Conservation (phyloP, 2,329 filamentous ascomycete species). For the Neonectria neomacrospora region DNA sequence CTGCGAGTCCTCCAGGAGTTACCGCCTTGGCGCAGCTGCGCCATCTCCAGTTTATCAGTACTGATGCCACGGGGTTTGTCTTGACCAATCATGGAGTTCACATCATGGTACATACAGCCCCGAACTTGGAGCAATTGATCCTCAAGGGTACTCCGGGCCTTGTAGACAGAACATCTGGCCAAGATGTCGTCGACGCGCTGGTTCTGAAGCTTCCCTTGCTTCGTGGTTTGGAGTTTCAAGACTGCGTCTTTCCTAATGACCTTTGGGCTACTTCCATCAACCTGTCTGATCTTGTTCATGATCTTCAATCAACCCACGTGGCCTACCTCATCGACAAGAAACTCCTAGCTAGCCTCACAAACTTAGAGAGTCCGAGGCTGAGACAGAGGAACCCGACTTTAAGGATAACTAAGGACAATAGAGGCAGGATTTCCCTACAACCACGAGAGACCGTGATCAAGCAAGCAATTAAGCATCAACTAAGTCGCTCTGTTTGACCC, state of each 20-base stretch:
- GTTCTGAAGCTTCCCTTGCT: background rate
- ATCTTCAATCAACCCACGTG: background rate
- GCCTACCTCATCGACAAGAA: background rate
- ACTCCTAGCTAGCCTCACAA: background rate
- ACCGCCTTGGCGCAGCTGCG: background rate
- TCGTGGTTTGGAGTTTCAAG: background rate
- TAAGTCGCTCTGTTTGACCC: no score
- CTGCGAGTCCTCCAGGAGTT: no score
- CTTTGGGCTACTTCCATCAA: background rate
- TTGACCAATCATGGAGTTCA: background rate
- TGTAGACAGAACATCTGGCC: background rate
- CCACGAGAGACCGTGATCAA: no score
- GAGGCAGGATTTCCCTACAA: no score
- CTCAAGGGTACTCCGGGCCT: background rate
- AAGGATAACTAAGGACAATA: no score
- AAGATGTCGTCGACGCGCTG: background rate
- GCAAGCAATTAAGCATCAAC: no score
- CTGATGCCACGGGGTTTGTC: background rate
- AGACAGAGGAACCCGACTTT: no score
- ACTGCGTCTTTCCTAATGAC: background rate
- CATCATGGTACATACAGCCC: background rate
- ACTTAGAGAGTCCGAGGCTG: background rate
- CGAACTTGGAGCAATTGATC: background rate
- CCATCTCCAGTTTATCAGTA: background rate
- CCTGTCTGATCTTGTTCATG: background rate